Evolutionary conservation across 345 rosid species (phyloP).

Genomic region (Diplotaxis tenuifolia): DNA sequence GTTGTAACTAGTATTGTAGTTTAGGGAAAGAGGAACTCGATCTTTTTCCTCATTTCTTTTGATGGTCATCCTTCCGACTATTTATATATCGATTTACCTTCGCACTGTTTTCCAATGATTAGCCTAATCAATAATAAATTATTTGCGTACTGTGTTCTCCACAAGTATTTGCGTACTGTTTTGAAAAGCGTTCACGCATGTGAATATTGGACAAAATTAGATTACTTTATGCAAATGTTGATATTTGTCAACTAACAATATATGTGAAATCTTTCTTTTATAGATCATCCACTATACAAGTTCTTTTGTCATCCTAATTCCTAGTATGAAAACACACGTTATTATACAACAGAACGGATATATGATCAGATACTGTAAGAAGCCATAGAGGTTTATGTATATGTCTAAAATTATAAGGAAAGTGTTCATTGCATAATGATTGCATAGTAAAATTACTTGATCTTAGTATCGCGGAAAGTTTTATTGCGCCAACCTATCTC

Average conservation of each 20-base stretch:
- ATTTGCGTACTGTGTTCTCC: too few relatives aligned
- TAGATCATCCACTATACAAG: too few relatives aligned
- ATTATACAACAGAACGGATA: background rate
- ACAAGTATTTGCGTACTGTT: background rate
- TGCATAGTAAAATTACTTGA: conserved; percentile 34
- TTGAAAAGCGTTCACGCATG: conserved; percentile 21
- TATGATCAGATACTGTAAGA: background rate
- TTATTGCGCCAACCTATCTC: conserved; percentile 26
- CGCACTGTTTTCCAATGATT: too few relatives aligned
- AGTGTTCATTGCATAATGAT: conserved; percentile 35
- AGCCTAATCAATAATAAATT: too few relatives aligned
- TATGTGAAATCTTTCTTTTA: too few relatives aligned
- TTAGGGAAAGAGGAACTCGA: too few relatives aligned
- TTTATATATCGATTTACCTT: too few relatives aligned
- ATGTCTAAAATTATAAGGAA: background rate
- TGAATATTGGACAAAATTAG: conserved; percentile 19
- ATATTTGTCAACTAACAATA: conserved; percentile 18
- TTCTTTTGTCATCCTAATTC: too few relatives aligned
- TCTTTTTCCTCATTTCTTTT: too few relatives aligned
- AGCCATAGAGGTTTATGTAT: background rate
- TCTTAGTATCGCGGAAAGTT: conserved; percentile 13
- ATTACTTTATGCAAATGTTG: conserved; percentile 15
- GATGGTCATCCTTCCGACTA: too few relatives aligned
- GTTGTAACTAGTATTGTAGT: too few relatives aligned
- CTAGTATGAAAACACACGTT: background rate